Percentiles rank a stretch among this genome's conserved stretches.
Conservation (phyloP, 768 basidiomycete genomes). For the Dentipellis sp. region DNA sequence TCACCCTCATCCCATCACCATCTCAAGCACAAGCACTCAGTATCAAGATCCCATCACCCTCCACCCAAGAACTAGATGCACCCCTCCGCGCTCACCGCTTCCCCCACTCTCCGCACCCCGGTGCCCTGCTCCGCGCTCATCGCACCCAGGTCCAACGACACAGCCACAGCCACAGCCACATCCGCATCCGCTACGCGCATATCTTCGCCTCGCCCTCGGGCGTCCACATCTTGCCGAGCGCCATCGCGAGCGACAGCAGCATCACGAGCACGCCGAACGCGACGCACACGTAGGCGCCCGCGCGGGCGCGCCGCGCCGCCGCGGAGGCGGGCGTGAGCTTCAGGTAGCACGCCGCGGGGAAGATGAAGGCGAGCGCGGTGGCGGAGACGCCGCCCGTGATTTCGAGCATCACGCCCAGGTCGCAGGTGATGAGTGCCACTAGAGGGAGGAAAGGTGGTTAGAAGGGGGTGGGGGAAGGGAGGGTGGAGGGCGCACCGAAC, state of each 20-base stretch:
- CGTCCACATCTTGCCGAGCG: conserved; percentile 73
- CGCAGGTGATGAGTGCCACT: conserved; percentile 92
- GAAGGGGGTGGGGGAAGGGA: not conserved
- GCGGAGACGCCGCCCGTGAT: conserved; percentile 96
- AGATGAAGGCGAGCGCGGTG: conserved; percentile 88
- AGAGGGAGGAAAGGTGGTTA: conserved; percentile 1
- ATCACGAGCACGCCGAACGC: conserved; percentile 72
- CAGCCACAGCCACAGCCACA: no score
- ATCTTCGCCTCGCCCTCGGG: conserved; percentile 62
- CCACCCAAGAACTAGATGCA: no score
- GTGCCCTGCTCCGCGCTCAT: no score
- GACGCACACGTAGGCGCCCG: conserved; percentile 68
- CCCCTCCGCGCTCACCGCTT: no score
- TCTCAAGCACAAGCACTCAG: no score
- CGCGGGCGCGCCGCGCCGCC: conserved; percentile 50
- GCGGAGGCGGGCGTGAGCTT: conserved; percentile 49
- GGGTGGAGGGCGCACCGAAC: conserved; percentile 44
- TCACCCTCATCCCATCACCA: no score
- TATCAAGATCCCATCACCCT: no score
- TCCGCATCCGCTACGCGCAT: no score
- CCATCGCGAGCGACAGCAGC: conserved; percentile 67
- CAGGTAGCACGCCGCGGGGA: conserved; percentile 81
- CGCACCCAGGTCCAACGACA: no score
- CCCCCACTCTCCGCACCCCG: no score
- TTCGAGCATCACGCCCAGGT: conserved; percentile 97